A percentile compares a stretch with the other conserved stretches of the same genome.
Conservation (phyloP, 371 early-diverging fungal species). For the Apophysomyces elegans region DNA sequence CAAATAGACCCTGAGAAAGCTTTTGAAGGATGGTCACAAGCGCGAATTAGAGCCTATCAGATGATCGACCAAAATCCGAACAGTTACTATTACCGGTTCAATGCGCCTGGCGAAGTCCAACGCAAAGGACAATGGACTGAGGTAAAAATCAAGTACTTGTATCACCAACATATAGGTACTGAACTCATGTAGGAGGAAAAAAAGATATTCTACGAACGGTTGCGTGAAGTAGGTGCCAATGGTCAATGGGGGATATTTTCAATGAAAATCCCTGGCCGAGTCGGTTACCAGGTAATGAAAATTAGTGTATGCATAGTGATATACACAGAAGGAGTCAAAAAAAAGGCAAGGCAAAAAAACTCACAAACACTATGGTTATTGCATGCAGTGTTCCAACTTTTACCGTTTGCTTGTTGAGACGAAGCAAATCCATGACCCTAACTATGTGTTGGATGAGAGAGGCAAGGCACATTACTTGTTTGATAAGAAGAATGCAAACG, state of each 20-base stretch:
- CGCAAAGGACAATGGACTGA: conserved; percentile 87
- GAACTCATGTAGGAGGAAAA: conserved; percentile 65
- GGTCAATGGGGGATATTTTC: conserved; percentile 97
- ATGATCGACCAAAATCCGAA: conserved; percentile 91
- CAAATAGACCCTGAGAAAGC: conserved; percentile 77
- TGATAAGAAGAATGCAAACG: conserved; percentile 79
- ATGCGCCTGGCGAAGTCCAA: conserved; percentile 94
- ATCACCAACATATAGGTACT: background rate
- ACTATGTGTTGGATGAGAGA: conserved; percentile 86
- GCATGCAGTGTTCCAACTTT: conserved; percentile 86
- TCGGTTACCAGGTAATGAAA: conserved; percentile 84
- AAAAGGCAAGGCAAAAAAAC: background rate
- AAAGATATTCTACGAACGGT: conserved; percentile 77
- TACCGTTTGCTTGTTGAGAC: conserved; percentile 88
- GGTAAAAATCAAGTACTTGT: conserved; percentile 23
- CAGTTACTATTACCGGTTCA: conserved; percentile 95
- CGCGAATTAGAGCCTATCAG: conserved; percentile 89
- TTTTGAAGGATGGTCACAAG: conserved; percentile 94
- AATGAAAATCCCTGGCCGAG: conserved; percentile 92
- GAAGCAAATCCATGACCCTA: conserved; percentile 84
- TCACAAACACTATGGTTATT: background rate
- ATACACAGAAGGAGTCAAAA: background rate
- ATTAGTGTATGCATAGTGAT: too few relatives aligned
- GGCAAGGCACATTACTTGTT: conserved; percentile 90
- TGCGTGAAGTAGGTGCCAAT: conserved; percentile 87